Evolutionary conservation across 176 grass and related monocot species (phyloP).

Genomic region (Oryza coarctata): DNA sequence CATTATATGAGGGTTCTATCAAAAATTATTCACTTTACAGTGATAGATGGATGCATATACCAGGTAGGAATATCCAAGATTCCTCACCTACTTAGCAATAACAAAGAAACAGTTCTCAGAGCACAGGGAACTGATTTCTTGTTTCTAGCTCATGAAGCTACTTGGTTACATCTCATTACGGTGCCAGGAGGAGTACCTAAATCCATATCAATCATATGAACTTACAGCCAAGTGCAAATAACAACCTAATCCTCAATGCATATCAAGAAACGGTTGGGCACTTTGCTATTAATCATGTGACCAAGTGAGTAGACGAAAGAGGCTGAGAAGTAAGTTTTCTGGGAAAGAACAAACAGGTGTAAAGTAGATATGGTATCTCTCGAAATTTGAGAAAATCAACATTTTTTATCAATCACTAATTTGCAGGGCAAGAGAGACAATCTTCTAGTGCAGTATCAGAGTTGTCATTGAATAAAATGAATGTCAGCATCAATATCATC

Average conservation of each 20-base stretch:
- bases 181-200: background rate
- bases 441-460: background rate
- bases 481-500: background rate
- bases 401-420: background rate
- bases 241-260: background rate
- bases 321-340: background rate
- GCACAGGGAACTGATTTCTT: background rate
- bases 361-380: background rate
- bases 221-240: background rate
- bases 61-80: background rate
- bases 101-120: background rate
- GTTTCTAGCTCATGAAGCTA: background rate
- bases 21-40: background rate
- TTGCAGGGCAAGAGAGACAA: background rate
- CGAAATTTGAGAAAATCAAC: constrained; percentile 1
- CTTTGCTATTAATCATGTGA: background rate
- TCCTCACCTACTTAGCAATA: background rate
- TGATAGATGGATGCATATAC: background rate
- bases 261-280: background rate
- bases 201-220: background rate
- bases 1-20: background rate
- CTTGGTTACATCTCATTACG: background rate
- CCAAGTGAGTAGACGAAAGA: background rate
- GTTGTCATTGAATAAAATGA: background rate
- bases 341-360: background rate